Conservation (phyloP, 129 eudicot genomes). For the Lonicera japonica region DNA sequence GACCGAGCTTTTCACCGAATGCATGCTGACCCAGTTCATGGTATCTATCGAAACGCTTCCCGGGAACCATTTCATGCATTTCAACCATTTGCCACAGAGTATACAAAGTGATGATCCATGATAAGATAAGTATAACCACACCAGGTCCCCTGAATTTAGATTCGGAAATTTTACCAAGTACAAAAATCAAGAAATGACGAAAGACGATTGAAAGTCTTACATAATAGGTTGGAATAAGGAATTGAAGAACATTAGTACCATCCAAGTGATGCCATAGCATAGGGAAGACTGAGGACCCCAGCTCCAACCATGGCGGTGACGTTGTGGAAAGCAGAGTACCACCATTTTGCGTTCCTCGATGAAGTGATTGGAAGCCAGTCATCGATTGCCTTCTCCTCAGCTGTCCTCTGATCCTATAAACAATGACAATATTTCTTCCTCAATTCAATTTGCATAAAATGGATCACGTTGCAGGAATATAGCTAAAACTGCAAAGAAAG, state of each 20-base stretch:
- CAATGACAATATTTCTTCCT: background rate
- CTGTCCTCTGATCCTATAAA: slow-evolving; percentile 33
- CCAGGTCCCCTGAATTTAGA: slow-evolving; percentile 67
- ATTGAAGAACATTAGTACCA: slow-evolving; percentile 30
- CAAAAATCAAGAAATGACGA: background rate
- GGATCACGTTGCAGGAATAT: background rate
- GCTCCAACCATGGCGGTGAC: slow-evolving; percentile 92
- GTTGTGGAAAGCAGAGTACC: slow-evolving; percentile 77
- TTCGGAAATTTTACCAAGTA: background rate
- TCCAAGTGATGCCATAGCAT: slow-evolving; percentile 73
- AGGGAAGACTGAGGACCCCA: slow-evolving; percentile 65
- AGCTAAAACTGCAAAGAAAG: background rate
- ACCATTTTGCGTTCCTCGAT: slow-evolving; percentile 75
- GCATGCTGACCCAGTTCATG: slow-evolving; percentile 81
- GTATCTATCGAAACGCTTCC: slow-evolving; percentile 71
- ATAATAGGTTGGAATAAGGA: background rate
- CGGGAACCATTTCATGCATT: slow-evolving; percentile 82
- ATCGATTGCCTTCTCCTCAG: slow-evolving; percentile 54
- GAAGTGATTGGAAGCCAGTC: slow-evolving; percentile 75
- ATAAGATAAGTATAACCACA: slow-evolving; percentile 42
- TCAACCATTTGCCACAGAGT: slow-evolving; percentile 82
- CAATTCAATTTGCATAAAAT: background rate
- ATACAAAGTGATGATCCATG: slow-evolving; percentile 71
- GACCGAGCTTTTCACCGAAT: slow-evolving; percentile 64
- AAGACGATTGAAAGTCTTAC: background rate